Evolutionary conservation across 306 rosid genomes (phyloP).

Genomic region (Fagus sylvatica): DNA sequence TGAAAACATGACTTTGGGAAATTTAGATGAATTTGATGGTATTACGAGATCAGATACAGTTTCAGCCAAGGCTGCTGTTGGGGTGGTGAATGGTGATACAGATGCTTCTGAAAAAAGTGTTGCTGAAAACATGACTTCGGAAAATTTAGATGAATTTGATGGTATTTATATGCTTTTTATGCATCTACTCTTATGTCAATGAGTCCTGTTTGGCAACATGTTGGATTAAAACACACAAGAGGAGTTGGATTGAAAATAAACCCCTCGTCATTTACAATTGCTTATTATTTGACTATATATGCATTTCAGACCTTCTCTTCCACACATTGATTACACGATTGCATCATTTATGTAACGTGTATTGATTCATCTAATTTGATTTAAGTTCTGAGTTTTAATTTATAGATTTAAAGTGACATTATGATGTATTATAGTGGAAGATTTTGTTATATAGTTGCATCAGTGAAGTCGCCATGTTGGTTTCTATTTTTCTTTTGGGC

Average conservation of each 20-base stretch:
- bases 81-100: constrained; percentile 26
- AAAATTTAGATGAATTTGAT: constrained; percentile 49
- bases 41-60: too few relatives aligned
- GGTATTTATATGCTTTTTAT: constrained; percentile 39
- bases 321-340: neutral
- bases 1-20: constrained; percentile 41
- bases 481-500: too few relatives aligned
- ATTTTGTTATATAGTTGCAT: too few relatives aligned
- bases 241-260: neutral
- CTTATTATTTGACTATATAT: neutral
- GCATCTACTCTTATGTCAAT: neutral
- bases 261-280: neutral
- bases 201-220: neutral
- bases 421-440: too few relatives aligned
- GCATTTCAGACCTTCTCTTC: neutral
- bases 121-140: constrained; percentile 37
- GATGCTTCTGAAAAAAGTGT: constrained; percentile 37
- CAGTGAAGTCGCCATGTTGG: too few relatives aligned
- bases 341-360: neutral
- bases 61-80: too few relatives aligned
- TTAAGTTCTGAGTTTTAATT: neutral
- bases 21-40: constrained; percentile 63
- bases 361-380: neutral
- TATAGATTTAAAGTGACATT: neutral
- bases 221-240: neutral